Percentiles rank a stretch among this genome's conserved stretches.
These are phyloP conservation scores for Fusarium vanettenii DNA, from an alignment of 2,329 filamentous ascomycete genomes.

Conservation along the genomic window DNA sequence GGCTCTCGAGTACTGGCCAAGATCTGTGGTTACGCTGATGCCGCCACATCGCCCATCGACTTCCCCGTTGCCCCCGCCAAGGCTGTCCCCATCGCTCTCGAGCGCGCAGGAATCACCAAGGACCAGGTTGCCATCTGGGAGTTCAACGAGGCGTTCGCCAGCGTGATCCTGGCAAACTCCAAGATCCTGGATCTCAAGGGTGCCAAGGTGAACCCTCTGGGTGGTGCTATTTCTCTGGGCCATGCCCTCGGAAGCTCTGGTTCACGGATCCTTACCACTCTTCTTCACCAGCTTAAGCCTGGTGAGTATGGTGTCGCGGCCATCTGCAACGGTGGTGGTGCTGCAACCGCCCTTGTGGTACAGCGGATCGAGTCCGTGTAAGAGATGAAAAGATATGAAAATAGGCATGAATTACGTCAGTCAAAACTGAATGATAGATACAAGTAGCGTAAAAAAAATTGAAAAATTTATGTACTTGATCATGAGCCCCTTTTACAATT, in stretches of 20 bases:
- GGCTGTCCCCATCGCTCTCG: slow-evolving; percentile 89
- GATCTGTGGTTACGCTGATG: slow-evolving; percentile 88
- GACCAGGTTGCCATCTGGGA: slow-evolving; percentile 96
- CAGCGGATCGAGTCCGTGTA: slow-evolving; percentile 77
- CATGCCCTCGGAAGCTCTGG: slow-evolving; percentile 95
- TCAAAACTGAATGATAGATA: not conserved
- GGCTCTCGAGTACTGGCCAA: slow-evolving; percentile 86
- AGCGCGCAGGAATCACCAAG: slow-evolving; percentile 89
- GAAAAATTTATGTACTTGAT: not conserved
- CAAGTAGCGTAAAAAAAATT: not conserved
- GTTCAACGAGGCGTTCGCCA: slow-evolving; percentile 98
- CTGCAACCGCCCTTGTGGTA: slow-evolving; percentile 90
- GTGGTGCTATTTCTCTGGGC: slow-evolving; percentile 91
- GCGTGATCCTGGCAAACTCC: slow-evolving; percentile 93
- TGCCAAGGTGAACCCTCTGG: slow-evolving; percentile 86
- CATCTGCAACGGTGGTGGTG: slow-evolving; percentile 97
- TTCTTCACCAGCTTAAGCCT: slow-evolving; percentile 90
- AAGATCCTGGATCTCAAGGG: slow-evolving; percentile 87
- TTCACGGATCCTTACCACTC: slow-evolving; percentile 87
- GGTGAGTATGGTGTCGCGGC: slow-evolving; percentile 96
- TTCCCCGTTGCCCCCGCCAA: slow-evolving; percentile 94
- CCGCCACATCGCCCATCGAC: slow-evolving; percentile 89
- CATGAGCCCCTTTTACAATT: not conserved
- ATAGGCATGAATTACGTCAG: not conserved
- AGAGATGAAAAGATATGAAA: slow-evolving; percentile 10